phyloP scores from a whole-genome alignment of 2,329 filamentous ascomycete species.

The Talaromyces sp. region DNA sequence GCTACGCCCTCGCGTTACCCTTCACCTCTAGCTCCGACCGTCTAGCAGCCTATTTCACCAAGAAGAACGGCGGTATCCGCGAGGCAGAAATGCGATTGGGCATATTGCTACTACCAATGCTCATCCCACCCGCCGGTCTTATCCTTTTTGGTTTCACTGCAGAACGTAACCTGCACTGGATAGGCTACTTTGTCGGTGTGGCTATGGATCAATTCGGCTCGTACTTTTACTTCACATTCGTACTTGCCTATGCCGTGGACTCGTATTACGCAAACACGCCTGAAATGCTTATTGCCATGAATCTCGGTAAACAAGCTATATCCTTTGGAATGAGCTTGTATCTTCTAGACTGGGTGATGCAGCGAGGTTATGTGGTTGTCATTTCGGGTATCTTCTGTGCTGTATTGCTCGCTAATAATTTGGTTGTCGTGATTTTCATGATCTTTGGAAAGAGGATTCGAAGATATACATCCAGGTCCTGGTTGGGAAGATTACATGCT shows the following conservation, averaged over 20 bases:
- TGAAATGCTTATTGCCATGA: constrained; percentile 62
- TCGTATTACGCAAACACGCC: constrained; percentile 58
- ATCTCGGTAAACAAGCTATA: constrained; percentile 56
- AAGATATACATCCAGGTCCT: constrained; percentile 44
- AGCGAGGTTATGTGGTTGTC: constrained; percentile 51
- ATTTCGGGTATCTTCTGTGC: constrained; percentile 51
- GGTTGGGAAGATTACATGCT: constrained; percentile 48
- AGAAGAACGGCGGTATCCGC: constrained; percentile 38
- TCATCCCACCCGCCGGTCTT: constrained; percentile 31
- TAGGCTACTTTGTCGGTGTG: constrained; percentile 50
- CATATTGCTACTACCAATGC: constrained; percentile 30
- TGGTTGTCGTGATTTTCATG: constrained; percentile 51
- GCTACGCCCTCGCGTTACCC: constrained; percentile 43
- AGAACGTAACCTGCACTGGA: constrained; percentile 32
- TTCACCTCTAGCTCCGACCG: constrained; percentile 44
- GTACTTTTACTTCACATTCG: constrained; percentile 58
- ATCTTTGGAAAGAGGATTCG: constrained; percentile 51
- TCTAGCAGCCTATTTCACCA: constrained; percentile 38
- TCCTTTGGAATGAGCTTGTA: constrained; percentile 53
- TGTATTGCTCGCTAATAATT: constrained; percentile 51
- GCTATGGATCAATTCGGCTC: constrained; percentile 49
- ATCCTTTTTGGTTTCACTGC: constrained; percentile 34
- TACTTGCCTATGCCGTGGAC: constrained; percentile 60
- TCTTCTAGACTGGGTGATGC: constrained; percentile 51
- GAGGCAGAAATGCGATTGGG: constrained; percentile 43